phyloP scores from a whole-genome alignment of 306 rosid genomes.

The Gynostemma pentaphyllum region DNA sequence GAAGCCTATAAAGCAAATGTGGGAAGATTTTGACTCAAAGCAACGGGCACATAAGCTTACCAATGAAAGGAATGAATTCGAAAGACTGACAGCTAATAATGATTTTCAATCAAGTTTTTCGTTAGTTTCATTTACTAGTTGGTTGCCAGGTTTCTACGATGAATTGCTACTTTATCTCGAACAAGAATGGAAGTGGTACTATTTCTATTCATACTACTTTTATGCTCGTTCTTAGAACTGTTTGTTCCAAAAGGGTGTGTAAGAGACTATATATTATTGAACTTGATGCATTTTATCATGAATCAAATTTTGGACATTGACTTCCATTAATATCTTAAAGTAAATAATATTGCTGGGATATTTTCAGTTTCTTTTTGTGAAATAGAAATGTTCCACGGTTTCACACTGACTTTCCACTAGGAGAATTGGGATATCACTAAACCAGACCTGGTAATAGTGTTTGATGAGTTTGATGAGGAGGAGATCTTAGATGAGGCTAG shows the following conservation, averaged over 20 bases:
- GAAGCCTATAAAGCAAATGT: conserved; percentile 76
- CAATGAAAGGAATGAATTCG: conserved; percentile 49
- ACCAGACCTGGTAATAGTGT: too few species aligned
- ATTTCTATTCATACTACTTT: conserved; percentile 11
- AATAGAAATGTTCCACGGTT: too few species aligned
- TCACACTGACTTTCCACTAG: too few species aligned
- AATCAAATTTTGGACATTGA: not conserved
- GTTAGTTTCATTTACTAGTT: conserved; percentile 52
- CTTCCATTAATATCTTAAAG: not conserved
- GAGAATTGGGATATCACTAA: too few species aligned
- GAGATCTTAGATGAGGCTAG: too few species aligned
- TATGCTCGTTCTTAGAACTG: not conserved
- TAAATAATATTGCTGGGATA: not conserved
- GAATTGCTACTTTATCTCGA: conserved; percentile 93
- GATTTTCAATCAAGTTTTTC: conserved; percentile 42
- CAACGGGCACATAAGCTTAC: conserved; percentile 42
- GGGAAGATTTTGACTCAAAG: conserved; percentile 79
- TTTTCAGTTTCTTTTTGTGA: not conserved
- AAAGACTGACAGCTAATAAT: conserved; percentile 33
- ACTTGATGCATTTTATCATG: not conserved
- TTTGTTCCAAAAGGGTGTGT: not conserved
- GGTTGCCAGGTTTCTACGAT: conserved; percentile 90
- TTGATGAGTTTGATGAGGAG: too few species aligned
- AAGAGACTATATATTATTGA: not conserved
- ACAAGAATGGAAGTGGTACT: conserved; percentile 99